Evolutionary conservation across 805 yeast genomes (phyloP), one percentile per base, ranked within the genome.

Genomic region (Naumovozyma dairenensis): DNA sequence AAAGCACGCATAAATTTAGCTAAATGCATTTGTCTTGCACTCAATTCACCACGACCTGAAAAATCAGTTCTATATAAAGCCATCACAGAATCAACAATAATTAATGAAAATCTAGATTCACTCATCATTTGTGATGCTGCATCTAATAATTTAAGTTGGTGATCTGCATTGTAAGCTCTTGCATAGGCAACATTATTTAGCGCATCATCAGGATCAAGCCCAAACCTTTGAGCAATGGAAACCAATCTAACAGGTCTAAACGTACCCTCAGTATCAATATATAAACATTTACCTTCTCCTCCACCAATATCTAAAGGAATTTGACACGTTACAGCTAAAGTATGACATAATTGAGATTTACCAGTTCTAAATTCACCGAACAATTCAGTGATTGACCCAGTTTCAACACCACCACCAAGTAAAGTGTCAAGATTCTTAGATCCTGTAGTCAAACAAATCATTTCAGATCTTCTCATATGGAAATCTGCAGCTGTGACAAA

Each of bases 291-390:
- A 21, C 98, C 98, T 63, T 92, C 98, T 33, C 96, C 98, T 40
- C 98, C 98, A 26, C 96, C 96, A 80, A 82, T 80, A 53, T 87
- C 96, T 32, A 89, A 74, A 4, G 97, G 97, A 36, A 92, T 66
- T 59, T 89, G 98, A 57, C 97, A 89, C 2, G 96, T 89, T 5
- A 92, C 95, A 0, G 97, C 95, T 36, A 92, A 67, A 2, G 97
- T 92, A 56, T 92, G 98, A 59, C 98, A 92, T 30, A 92, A 63
- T 64, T 92, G 98, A 4, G 96, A 85, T 57, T 92, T 92, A 29
- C 98, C 98, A 2, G 98, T 92, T 64, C 97, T 75, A 57, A 87
- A 92, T 59, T 92, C 98, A 24, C 98, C 98, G 64, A 84, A 92
- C 6, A 89, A 72, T 60, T 92, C 98, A 1, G 98, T 92, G 44